Evolutionary conservation across 768 basidiomycete species (phyloP).

Genomic region (Wakefieldia striispora): DNA sequence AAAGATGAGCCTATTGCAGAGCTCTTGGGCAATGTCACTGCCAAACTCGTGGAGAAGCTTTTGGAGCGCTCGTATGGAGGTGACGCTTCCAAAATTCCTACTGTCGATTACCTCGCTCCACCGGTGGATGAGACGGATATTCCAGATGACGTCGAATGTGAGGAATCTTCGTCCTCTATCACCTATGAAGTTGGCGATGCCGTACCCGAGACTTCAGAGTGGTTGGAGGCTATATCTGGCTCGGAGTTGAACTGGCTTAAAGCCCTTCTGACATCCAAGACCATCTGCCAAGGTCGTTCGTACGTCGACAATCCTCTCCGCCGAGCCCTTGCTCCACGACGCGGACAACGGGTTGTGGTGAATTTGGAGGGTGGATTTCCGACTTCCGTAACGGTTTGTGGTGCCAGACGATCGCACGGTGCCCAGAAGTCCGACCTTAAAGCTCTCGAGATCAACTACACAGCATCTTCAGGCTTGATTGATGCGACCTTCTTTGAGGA

Average conservation of each 20-base stretch:
- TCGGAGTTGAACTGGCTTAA: constrained; percentile 81
- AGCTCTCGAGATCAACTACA: constrained; percentile 71
- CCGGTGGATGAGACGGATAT: constrained; percentile 37
- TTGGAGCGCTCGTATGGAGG: constrained; percentile 75
- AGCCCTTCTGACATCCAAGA: constrained; percentile 77
- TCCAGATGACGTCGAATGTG: constrained; percentile 42
- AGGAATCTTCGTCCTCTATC: constrained; percentile 42
- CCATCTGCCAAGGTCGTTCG: constrained; percentile 80
- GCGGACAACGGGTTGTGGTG: constrained; percentile 75
- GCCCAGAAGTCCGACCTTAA: constrained; percentile 74
- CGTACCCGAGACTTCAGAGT: constrained; percentile 62
- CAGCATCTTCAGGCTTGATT: constrained; percentile 53
- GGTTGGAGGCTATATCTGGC: constrained; percentile 86
- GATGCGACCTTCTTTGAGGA: constrained; percentile 81
- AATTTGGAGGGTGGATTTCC: constrained; percentile 44
- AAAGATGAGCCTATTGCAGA: constrained; percentile 96
- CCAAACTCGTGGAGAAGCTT: constrained; percentile 72
- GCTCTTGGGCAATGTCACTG: constrained; percentile 84
- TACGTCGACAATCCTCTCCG: constrained; percentile 90
- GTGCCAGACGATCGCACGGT: constrained; percentile 79
- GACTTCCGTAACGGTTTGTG: constrained; percentile 63
- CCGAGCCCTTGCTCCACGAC: constrained; percentile 81
- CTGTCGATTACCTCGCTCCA: constrained; percentile 79
- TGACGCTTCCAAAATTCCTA: constrained; percentile 73
- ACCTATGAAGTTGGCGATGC: constrained; percentile 49